These are phyloP conservation scores for Bipolaris gigantea DNA, from an alignment of 2,329 filamentous ascomycete genomes.

Conservation along the genomic window DNA sequence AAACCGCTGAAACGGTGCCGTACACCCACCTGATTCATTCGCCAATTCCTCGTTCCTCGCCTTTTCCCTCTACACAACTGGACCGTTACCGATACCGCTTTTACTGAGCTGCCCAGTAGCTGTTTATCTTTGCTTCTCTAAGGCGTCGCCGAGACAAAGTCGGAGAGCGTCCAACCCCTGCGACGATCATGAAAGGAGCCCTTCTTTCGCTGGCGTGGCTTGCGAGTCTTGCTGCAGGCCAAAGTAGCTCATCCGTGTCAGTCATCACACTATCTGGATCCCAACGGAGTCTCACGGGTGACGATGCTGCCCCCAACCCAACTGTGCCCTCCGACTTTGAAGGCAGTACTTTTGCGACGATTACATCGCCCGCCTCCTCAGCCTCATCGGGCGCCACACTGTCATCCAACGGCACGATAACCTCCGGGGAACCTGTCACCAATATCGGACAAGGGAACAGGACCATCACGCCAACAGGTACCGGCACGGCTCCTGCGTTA, in stretches of 20 bases:
- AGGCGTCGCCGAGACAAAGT: neutral
- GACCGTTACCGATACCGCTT: neutral
- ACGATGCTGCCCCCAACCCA: slow-evolving; percentile 27
- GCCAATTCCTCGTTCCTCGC: neutral
- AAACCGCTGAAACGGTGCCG: slow-evolving; percentile 1
- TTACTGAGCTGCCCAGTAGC: neutral
- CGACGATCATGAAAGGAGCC: slow-evolving; percentile 26
- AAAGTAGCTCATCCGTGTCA: slow-evolving; percentile 29
- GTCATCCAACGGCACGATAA: slow-evolving; percentile 23
- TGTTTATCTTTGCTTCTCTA: neutral
- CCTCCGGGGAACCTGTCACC: slow-evolving; percentile 27
- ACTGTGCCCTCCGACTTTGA: slow-evolving; percentile 36
- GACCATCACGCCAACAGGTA: slow-evolving; percentile 27
- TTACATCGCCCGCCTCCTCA: slow-evolving; percentile 13
- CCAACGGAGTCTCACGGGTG: slow-evolving; percentile 20
- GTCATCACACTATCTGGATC: slow-evolving; percentile 31
- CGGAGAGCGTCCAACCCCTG: slow-evolving; percentile 5
- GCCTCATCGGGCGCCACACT: slow-evolving; percentile 18
- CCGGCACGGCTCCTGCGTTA: slow-evolving; percentile 28
- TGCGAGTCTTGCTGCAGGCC: slow-evolving; percentile 26
- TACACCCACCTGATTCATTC: slow-evolving; percentile 1
- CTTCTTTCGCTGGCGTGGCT: slow-evolving; percentile 29
- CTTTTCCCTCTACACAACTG: neutral
- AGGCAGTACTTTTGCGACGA: slow-evolving; percentile 32
- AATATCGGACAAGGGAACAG: slow-evolving; percentile 33